Evolutionary conservation across 176 grass and related monocot genomes (phyloP).

Genomic region (Urochloa ruziziensis): DNA sequence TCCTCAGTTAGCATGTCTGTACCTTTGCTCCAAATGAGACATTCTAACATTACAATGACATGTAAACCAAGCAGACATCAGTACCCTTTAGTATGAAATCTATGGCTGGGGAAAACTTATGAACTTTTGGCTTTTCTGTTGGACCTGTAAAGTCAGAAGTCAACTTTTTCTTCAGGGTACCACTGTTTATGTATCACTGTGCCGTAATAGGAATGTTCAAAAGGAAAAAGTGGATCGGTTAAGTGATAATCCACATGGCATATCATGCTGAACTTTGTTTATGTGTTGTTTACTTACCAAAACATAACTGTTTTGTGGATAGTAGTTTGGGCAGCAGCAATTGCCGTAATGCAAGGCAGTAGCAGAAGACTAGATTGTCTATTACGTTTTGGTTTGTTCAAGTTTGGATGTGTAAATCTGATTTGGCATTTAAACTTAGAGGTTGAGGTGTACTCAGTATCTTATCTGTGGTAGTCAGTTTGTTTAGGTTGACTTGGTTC

Average conservation of each 20-base stretch:
- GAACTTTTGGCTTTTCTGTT: neutral
- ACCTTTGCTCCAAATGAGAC: neutral
- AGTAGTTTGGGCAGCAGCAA: neutral
- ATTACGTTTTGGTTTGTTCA: neutral
- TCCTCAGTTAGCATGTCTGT: neutral
- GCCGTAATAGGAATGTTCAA: neutral
- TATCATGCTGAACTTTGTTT: constrained; percentile 17
- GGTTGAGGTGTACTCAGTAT: neutral
- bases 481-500: neutral
- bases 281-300: neutral
- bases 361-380: neutral
- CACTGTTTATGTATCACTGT: neutral
- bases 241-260: neutral
- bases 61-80: constrained; percentile 22
- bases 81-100: neutral
- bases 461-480: neutral
- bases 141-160: neutral
- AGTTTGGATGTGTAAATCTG: neutral
- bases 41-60: neutral
- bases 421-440: neutral
- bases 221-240: neutral
- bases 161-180: neutral
- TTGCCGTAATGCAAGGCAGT: neutral
- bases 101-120: neutral
- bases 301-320: neutral